These are phyloP conservation scores for Sistotremastrum niveocremeum DNA, from an alignment of 768 basidiomycete genomes.

Conservation along the genomic window DNA sequence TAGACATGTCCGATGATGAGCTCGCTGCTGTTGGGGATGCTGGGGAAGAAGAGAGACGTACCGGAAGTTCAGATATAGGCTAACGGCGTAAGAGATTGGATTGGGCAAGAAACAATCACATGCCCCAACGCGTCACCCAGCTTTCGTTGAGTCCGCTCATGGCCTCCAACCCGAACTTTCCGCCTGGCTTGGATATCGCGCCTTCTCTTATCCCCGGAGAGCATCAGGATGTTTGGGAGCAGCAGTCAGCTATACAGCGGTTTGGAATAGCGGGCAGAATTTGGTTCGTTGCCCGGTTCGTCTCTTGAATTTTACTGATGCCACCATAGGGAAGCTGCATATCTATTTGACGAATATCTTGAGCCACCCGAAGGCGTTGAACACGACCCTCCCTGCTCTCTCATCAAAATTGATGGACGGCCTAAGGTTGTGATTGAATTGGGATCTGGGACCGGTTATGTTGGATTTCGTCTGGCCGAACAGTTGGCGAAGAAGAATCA, in stretches of 20 bases:
- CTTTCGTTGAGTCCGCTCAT: background rate
- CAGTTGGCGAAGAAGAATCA: conserved; percentile 18
- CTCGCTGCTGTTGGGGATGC: background rate
- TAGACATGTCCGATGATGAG: conserved; percentile 18
- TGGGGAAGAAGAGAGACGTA: background rate
- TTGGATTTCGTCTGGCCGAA: conserved; percentile 34
- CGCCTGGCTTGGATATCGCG: conserved; percentile 26
- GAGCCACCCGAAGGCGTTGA: conserved; percentile 18
- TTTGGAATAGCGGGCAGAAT: conserved; percentile 81
- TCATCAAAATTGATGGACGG: conserved; percentile 14
- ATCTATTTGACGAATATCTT: conserved; percentile 44
- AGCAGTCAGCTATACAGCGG: conserved; percentile 44
- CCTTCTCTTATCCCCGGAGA: conserved; percentile 12
- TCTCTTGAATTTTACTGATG: conserved; percentile 1
- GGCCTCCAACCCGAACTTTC: conserved; percentile 29
- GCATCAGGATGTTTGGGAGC: conserved; percentile 19
- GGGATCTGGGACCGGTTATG: conserved; percentile 65
- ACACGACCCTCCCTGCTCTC: conserved; percentile 40
- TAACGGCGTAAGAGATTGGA: background rate
- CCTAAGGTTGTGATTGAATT: conserved; percentile 47
- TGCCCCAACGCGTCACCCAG: background rate
- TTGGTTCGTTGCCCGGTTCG: conserved; percentile 38
- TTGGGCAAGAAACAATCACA: background rate
- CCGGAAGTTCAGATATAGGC: background rate
- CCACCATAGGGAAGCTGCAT: conserved; percentile 59